Conservation (phyloP, 2,329 filamentous ascomycete species). For the Chaetomium globosum region DNA sequence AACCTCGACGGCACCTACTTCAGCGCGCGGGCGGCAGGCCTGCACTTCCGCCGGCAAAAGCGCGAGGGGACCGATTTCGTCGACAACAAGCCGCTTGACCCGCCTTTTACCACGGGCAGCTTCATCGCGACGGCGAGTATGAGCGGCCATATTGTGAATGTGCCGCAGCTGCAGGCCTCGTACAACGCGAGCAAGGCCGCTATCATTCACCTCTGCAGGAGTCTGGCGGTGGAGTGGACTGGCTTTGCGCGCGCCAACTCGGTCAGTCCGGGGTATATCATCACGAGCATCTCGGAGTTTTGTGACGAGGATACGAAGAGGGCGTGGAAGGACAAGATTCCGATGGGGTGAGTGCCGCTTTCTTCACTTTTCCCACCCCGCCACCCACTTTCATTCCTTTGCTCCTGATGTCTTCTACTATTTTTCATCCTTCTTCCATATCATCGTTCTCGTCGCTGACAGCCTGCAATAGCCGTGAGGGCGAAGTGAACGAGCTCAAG, state of each 20-base stretch:
- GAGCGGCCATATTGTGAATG: constrained; percentile 75
- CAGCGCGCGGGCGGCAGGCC: constrained; percentile 70
- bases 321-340: constrained; percentile 76
- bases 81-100: constrained; percentile 62
- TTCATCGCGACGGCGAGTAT: constrained; percentile 81
- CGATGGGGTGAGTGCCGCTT: constrained; percentile 62
- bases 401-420: constrained; percentile 21
- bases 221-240: constrained; percentile 75
- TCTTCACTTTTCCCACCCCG: neutral
- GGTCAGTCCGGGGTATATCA: constrained; percentile 75
- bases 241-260: constrained; percentile 73
- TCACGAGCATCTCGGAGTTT: constrained; percentile 71
- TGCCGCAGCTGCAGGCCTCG: constrained; percentile 72
- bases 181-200: constrained; percentile 76
- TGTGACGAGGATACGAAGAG: constrained; percentile 66
- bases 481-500: constrained; percentile 73
- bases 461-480: constrained; percentile 59
- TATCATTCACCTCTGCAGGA: constrained; percentile 64
- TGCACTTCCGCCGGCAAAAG: constrained; percentile 71
- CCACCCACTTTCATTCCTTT: neutral
- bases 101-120: constrained; percentile 61
- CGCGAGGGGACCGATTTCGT: constrained; percentile 61
- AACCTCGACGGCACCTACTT: constrained; percentile 80
- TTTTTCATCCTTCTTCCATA: neutral
- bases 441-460: constrained; percentile 23